phyloP scores from a whole-genome alignment of 495 filamentous ascomycete genomes.

The Penicillium ucsense region DNA sequence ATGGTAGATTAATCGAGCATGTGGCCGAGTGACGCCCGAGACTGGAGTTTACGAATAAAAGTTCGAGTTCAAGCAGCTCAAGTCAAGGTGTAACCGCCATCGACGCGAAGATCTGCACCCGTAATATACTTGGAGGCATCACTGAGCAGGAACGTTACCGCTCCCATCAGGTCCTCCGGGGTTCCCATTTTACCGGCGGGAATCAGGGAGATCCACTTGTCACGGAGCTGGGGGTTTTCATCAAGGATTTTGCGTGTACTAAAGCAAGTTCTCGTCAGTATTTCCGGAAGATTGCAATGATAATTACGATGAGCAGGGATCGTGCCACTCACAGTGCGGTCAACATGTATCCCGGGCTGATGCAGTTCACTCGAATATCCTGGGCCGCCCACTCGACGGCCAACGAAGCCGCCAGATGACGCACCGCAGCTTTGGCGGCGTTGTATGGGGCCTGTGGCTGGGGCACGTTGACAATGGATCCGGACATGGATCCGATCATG shows the following conservation, averaged over 20 bases:
- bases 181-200: slow-evolving; percentile 87
- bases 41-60: not conserved
- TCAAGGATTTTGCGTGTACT: slow-evolving; percentile 92
- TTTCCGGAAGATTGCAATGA: not conserved
- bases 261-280: slow-evolving; percentile 5
- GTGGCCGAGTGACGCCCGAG: not conserved
- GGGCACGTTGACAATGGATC: slow-evolving; percentile 83
- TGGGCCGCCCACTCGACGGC: slow-evolving; percentile 84
- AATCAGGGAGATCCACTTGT: slow-evolving; percentile 84
- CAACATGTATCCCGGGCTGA: slow-evolving; percentile 88
- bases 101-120: slow-evolving; percentile 80
- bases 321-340: slow-evolving; percentile 57
- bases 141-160: slow-evolving; percentile 80
- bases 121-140: slow-evolving; percentile 83
- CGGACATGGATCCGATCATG: slow-evolving; percentile 93
- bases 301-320: slow-evolving; percentile 26
- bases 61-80: slow-evolving; percentile 22
- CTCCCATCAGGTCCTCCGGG: slow-evolving; percentile 86
- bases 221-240: slow-evolving; percentile 77
- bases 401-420: slow-evolving; percentile 69
- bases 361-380: slow-evolving; percentile 83
- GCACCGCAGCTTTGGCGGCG: slow-evolving; percentile 77
- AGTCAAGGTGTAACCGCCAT: slow-evolving; percentile 85
- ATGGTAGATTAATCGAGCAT: not conserved
- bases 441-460: slow-evolving; percentile 93